Evolutionary conservation across 352 stramenopile genomes (phyloP).

Genomic region (Pythium graminicola): DNA sequence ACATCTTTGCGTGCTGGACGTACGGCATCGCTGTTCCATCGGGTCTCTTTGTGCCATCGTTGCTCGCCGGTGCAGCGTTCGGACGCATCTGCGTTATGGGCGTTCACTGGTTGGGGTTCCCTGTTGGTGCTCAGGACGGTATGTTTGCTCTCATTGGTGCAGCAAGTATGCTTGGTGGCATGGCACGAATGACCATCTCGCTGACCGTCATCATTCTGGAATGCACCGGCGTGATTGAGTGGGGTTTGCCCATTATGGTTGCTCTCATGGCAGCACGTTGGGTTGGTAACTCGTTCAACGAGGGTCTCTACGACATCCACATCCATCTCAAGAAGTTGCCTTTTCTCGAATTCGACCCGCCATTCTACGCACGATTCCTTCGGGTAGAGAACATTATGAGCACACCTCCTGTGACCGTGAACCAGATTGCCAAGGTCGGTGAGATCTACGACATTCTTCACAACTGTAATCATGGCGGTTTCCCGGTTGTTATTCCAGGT

Average conservation of each 20-base stretch:
- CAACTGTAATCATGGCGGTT: constrained; percentile 60
- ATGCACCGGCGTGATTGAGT: constrained; percentile 98
- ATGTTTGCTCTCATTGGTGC: constrained; percentile 97
- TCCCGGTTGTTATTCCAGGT: constrained; percentile 58
- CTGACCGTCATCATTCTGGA: constrained; percentile 98
- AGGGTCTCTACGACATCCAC: constrained; percentile 98
- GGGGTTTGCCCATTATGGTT: constrained; percentile 97
- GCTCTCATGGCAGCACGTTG: constrained; percentile 94
- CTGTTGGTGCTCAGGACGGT: constrained; percentile 67
- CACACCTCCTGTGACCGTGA: constrained; percentile 43
- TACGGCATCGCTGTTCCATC: constrained; percentile 97
- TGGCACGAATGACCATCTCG: constrained; percentile 98
- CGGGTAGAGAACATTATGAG: constrained; percentile 80
- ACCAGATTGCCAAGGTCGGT: constrained; percentile 69
- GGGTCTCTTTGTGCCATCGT: constrained; percentile 95
- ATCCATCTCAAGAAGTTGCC: constrained; percentile 96
- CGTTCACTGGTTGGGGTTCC: constrained; percentile 54
- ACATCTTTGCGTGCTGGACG: constrained; percentile 89
- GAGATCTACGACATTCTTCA: constrained; percentile 77
- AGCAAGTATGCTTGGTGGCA: constrained; percentile 93
- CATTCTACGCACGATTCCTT: constrained; percentile 70
- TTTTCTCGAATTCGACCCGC: constrained; percentile 95
- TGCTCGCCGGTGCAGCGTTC: constrained; percentile 94
- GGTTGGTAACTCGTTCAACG: constrained; percentile 98
- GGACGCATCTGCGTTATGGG: constrained; percentile 75